Evolutionary conservation across 257 asterid genomes (phyloP).

Genomic region (Phtheirospermum japonicum): DNA sequence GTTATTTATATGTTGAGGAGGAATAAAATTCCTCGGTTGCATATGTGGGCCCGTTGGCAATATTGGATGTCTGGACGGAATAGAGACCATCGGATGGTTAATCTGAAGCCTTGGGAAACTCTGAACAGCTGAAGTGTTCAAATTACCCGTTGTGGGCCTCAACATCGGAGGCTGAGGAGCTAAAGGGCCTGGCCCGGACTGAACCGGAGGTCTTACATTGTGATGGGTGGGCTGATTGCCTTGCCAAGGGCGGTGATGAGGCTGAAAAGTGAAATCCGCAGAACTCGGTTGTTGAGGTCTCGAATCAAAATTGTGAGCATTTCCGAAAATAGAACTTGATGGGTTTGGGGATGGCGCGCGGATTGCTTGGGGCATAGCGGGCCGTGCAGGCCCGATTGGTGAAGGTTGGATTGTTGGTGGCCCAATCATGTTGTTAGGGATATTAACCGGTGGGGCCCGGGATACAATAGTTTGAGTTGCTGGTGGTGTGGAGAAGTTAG

Average conservation of each 20-base stretch:
- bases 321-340: no score
- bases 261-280: slow-evolving; percentile 76
- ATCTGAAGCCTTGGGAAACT: slow-evolving; percentile 53
- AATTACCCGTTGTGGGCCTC: slow-evolving; percentile 43
- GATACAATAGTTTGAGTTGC: slow-evolving; percentile 30
- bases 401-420: slow-evolving; percentile 25
- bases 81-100: slow-evolving; percentile 41
- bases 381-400: slow-evolving; percentile 28
- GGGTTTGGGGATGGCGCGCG: no score
- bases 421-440: slow-evolving; percentile 34
- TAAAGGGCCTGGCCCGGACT: slow-evolving; percentile 42
- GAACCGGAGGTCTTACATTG: slow-evolving; percentile 39
- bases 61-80: slow-evolving; percentile 44
- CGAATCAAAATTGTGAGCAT: no score
- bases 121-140: slow-evolving; percentile 40
- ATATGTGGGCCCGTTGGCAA: slow-evolving; percentile 38
- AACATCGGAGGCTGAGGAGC: slow-evolving; percentile 41
- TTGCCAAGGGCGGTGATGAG: slow-evolving; percentile 59
- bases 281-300: slow-evolving; percentile 66
- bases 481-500: slow-evolving; percentile 38
- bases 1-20: slow-evolving; percentile 38
- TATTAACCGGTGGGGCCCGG: slow-evolving; percentile 32
- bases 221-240: slow-evolving; percentile 39
- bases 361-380: no score
- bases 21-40: slow-evolving; percentile 57